These are phyloP conservation scores for Apiospora marii DNA, from an alignment of 2,329 filamentous ascomycete genomes.

Conservation along the genomic window DNA sequence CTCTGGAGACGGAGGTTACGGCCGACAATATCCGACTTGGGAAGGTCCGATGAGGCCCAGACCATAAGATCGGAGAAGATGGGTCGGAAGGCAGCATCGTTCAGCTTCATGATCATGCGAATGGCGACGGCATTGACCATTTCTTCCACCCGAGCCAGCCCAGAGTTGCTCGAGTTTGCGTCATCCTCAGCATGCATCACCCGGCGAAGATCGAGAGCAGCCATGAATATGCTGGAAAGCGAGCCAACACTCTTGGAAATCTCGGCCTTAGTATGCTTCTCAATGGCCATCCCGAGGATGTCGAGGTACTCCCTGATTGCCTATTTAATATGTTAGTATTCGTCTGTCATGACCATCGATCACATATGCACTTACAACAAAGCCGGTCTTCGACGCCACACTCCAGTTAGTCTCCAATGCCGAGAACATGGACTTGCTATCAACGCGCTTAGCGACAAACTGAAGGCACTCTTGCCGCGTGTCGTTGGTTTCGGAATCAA, in stretches of 20 bases:
- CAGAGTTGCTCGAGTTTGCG: constrained; percentile 48
- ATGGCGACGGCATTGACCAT: constrained; percentile 75
- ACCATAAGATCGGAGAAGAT: constrained; percentile 88
- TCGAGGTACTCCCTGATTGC: constrained; percentile 74
- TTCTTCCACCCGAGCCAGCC: constrained; percentile 68
- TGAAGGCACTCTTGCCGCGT: constrained; percentile 74
- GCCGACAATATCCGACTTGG: constrained; percentile 68
- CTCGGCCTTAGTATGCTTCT: constrained; percentile 78
- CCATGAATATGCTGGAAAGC: constrained; percentile 71
- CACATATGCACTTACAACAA: constrained; percentile 59
- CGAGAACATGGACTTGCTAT: constrained; percentile 78
- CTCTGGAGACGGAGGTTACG: constrained; percentile 72
- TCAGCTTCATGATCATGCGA: constrained; percentile 95
- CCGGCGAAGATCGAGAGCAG: constrained; percentile 71
- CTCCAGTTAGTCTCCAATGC: constrained; percentile 77
- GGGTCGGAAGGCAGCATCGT: constrained; percentile 91
- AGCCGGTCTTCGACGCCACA: constrained; percentile 67
- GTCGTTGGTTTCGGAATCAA: constrained; percentile 69
- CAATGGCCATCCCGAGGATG: constrained; percentile 74
- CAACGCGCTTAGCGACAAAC: constrained; percentile 78
- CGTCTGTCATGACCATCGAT: background rate
- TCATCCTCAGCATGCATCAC: constrained; percentile 57
- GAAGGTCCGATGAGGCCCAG: constrained; percentile 71
- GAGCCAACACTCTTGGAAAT: constrained; percentile 78
- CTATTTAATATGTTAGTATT: constrained; percentile 49